phyloP scores from a whole-genome alignment of 1,139 yeast genomes.

The Diutina neorugosa region DNA sequence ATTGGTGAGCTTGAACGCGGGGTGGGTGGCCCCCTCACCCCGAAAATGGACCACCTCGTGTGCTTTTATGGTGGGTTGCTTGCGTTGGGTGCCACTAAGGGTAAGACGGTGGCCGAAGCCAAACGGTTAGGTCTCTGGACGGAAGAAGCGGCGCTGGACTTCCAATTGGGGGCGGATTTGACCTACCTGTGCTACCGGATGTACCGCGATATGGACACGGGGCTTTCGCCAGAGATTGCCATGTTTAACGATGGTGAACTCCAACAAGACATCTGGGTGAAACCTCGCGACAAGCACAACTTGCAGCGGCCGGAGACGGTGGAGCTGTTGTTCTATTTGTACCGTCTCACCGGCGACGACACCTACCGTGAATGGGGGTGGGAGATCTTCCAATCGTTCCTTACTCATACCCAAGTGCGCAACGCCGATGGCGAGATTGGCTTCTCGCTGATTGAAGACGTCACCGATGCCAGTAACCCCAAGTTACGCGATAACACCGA shows the following conservation, averaged over 20 bases:
- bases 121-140: constrained; percentile 27
- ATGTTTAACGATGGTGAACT: constrained; percentile 45
- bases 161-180: constrained; percentile 61
- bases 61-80: constrained; percentile 88
- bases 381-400: constrained; percentile 67
- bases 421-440: constrained; percentile 42
- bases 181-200: constrained; percentile 76
- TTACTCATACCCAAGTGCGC: constrained; percentile 42
- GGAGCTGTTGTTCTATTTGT: constrained; percentile 73
- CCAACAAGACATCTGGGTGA: constrained; percentile 48
- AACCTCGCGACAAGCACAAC: constrained; percentile 66
- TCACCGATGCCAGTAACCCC: constrained; percentile 38
- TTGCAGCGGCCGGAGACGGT: constrained; percentile 92
- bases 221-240: constrained; percentile 81
- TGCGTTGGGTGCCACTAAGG: constrained; percentile 84
- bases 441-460: constrained; percentile 60
- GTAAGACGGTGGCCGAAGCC: constrained; percentile 44
- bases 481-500: constrained; percentile 64
- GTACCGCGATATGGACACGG: constrained; percentile 63
- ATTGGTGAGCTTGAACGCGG: constrained; percentile 77
- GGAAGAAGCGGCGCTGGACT: constrained; percentile 33
- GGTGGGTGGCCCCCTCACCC: constrained; percentile 41
- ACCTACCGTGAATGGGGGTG: constrained; percentile 87
- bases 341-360: constrained; percentile 68
- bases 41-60: constrained; percentile 89